A percentile compares a stretch with the other conserved stretches of the same genome.
These are phyloP conservation scores for Penicillium parvum DNA, from an alignment of 495 filamentous ascomycete species.

Conservation along the genomic window DNA sequence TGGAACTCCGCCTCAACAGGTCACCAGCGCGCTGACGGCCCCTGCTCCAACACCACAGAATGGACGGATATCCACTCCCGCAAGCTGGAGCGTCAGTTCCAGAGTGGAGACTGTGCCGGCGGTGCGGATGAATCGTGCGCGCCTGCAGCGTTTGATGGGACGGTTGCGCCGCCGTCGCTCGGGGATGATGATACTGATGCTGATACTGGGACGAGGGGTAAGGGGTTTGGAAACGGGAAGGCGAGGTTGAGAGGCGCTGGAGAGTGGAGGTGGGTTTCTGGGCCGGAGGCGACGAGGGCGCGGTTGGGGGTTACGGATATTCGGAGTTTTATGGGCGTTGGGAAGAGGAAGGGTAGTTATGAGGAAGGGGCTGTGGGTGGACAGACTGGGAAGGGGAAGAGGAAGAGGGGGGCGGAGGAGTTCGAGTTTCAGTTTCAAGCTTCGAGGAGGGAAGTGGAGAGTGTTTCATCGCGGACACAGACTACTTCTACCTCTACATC, in stretches of 20 bases:
- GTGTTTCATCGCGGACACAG: neutral
- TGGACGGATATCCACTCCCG: constrained; percentile 66
- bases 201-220: neutral
- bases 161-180: constrained; percentile 1
- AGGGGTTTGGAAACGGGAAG: neutral
- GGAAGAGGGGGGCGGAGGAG: neutral
- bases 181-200: neutral
- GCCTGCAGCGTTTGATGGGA: constrained; percentile 19
- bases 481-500: neutral
- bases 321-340: constrained; percentile 32
- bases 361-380: neutral
- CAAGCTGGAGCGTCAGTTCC: constrained; percentile 68
- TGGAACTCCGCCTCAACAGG: constrained; percentile 80
- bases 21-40: constrained; percentile 69
- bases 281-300: constrained; percentile 13
- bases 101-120: constrained; percentile 14
- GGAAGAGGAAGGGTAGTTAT: constrained; percentile 23
- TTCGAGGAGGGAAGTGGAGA: neutral
- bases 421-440: too few relatives aligned
- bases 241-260: neutral
- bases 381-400: constrained; percentile 11
- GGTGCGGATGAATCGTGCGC: neutral
- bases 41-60: constrained; percentile 51
- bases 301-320: constrained; percentile 35
- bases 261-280: constrained; percentile 17